A percentile compares a stretch with the other conserved stretches of the same genome.
Evolutionary conservation across 495 filamentous ascomycete species (phyloP).

Genomic region (Evansstolkia leycettana): DNA sequence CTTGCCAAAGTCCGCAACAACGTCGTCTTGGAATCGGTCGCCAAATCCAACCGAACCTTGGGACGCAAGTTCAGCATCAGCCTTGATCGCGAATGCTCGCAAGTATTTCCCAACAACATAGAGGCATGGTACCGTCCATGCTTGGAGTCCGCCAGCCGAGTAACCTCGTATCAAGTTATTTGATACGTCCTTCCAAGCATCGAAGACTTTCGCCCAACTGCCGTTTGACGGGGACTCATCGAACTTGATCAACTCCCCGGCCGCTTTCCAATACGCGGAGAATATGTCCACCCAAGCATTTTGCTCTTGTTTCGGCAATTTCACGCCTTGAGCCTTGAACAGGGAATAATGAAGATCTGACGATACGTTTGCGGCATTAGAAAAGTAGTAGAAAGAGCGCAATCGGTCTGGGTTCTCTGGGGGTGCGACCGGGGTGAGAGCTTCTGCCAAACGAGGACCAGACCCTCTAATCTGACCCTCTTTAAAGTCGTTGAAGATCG

Average conservation of each 20-base stretch:
- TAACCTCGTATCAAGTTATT: conserved; percentile 65
- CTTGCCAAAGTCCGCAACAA: conserved; percentile 55
- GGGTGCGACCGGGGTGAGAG: conserved; percentile 54
- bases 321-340: conserved; percentile 40
- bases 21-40: conserved; percentile 61
- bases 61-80: conserved; percentile 47
- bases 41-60: conserved; percentile 24
- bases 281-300: conserved; percentile 77
- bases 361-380: conserved; percentile 45
- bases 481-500: conserved; percentile 48
- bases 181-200: conserved; percentile 70
- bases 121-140: conserved; percentile 82
- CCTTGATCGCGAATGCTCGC: conserved; percentile 75
- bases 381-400: conserved; percentile 43
- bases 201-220: conserved; percentile 65
- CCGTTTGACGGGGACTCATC: conserved; percentile 33
- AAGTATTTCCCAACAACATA: conserved; percentile 77
- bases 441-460: conserved; percentile 55
- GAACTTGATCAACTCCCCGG: conserved; percentile 51
- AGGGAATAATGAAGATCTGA: conserved; percentile 50
- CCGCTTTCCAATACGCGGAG: conserved; percentile 67
- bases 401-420: conserved; percentile 44
- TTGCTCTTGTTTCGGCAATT: conserved; percentile 49
- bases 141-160: conserved; percentile 48
- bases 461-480: conserved; percentile 40